A percentile compares a stretch with the other conserved stretches of the same genome.
These are phyloP conservation scores for Triangularia verruculosa DNA, from an alignment of 2,329 filamentous ascomycete species.

Conservation along the genomic window DNA sequence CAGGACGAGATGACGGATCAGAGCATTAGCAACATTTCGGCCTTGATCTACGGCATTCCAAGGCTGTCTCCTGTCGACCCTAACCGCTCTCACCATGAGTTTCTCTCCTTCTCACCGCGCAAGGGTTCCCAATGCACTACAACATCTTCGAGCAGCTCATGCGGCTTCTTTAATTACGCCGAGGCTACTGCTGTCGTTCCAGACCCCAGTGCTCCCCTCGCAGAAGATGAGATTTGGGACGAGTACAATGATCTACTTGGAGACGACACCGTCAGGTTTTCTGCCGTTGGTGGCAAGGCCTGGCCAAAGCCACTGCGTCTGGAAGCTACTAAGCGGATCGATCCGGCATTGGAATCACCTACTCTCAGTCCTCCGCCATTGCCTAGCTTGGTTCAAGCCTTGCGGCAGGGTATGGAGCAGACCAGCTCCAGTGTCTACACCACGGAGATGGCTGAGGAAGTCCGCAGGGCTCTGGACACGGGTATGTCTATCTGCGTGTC, in stretches of 20 bases:
- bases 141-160: conserved; percentile 61
- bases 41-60: conserved; percentile 32
- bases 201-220: conserved; percentile 57
- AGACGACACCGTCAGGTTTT: conserved; percentile 47
- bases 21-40: conserved; percentile 33
- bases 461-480: conserved; percentile 47
- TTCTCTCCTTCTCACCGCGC: conserved; percentile 69
- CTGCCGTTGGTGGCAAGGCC: not conserved
- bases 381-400: conserved; percentile 34
- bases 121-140: conserved; percentile 66
- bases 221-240: conserved; percentile 88
- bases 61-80: conserved; percentile 33
- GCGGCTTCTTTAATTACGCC: conserved; percentile 57
- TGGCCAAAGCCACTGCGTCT: conserved; percentile 52
- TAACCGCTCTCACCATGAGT: conserved; percentile 51
- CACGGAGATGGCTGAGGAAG: conserved; percentile 52
- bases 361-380: conserved; percentile 38
- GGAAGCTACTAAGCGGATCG: conserved; percentile 44
- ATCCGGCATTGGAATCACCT: conserved; percentile 46
- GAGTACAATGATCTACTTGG: conserved; percentile 89
- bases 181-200: conserved; percentile 63
- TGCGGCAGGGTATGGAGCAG: conserved; percentile 30
- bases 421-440: conserved; percentile 53
- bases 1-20: conserved; percentile 37
- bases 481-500: conserved; percentile 18